Base-by-base conservation (phyloP, 179 eudicot genomes). In the Spergularia azorica region DNA sequence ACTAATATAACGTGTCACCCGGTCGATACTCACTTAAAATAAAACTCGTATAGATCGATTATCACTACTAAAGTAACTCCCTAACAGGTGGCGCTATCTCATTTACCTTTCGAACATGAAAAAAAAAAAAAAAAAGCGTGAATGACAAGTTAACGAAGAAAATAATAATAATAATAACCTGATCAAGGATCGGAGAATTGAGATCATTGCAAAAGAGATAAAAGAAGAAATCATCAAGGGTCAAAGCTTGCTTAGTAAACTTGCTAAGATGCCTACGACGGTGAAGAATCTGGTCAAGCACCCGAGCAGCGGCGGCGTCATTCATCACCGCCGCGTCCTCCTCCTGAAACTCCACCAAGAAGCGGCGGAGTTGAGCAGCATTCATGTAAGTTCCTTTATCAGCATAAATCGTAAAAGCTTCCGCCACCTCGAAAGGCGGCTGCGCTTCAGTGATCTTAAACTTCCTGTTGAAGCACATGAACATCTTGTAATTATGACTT, bases 361-460 rank as follows among this genome's bases (percentile, higher is more conserved):
- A 95, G 13, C 85, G 84, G 10, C 74, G 86, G 43, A 95, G 80
- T 72, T 89, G 91, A 38, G 85, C 73, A 51, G 85, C 82, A 55
- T 73, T 72, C 92, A 95, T 87, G 76, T 79, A 77, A 60, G 76
- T 67, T 12, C 78, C 85, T 2, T 71, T 76, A 0, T 46, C 83
- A 2, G 87, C 32, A 75, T 83, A 95, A 21, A 32, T 74, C 3
- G 77, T 60, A 52, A 91, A 95, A 6, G 92, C 97, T 41, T 82
- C 93, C 46, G 20, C 80, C 10, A 95, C 89, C 55, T 93, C 99
- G 65, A 80, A 63, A n/a, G 99, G 99, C 26, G 97, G 90, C 67
- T 82, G 89, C 54, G 77, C 71, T 43, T 88, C 97, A 43, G 61
- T 84, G 79, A 90, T 83, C 84, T 82, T 90, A 79, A 89, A 95